These are phyloP conservation scores for Lentinula lateritia DNA, from an alignment of 768 basidiomycete genomes.

Conservation along the genomic window DNA sequence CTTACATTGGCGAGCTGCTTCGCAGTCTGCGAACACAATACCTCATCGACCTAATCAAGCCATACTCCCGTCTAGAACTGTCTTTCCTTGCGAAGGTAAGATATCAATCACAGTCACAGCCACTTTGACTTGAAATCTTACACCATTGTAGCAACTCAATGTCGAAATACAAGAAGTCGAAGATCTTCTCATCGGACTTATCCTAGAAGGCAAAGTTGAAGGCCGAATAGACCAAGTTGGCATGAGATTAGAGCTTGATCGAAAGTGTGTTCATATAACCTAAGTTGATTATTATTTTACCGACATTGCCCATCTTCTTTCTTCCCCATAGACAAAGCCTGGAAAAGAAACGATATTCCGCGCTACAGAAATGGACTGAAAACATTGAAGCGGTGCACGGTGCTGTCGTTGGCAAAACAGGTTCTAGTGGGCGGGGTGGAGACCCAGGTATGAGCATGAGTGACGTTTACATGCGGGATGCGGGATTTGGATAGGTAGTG, in stretches of 20 bases:
- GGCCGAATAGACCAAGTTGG: constrained; percentile 96
- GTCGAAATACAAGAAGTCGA: constrained; percentile 91
- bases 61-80: constrained; percentile 91
- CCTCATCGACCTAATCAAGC: constrained; percentile 96
- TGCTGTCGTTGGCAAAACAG: constrained; percentile 72
- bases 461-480: constrained; percentile 1
- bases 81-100: constrained; percentile 85
- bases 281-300: not conserved
- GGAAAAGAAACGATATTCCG: constrained; percentile 81
- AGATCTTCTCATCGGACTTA: constrained; percentile 87
- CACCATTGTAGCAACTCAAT: constrained; percentile 74
- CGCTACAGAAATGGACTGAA: constrained; percentile 77
- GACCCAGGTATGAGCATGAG: constrained; percentile 21
- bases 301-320: not conserved
- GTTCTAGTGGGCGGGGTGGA: constrained; percentile 28
- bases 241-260: constrained; percentile 86
- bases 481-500: constrained; percentile 4
- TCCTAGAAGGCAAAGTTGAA: constrained; percentile 95
- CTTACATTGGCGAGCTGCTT: constrained; percentile 95
- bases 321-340: constrained; percentile 61
- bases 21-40: constrained; percentile 94
- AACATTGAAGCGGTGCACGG: constrained; percentile 74
- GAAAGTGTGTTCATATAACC: constrained; percentile 49
- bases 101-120: constrained; percentile 9
- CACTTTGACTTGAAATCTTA: not conserved